Conservation (phyloP, 768 basidiomycete genomes). For the Phylloporus scabripes region DNA sequence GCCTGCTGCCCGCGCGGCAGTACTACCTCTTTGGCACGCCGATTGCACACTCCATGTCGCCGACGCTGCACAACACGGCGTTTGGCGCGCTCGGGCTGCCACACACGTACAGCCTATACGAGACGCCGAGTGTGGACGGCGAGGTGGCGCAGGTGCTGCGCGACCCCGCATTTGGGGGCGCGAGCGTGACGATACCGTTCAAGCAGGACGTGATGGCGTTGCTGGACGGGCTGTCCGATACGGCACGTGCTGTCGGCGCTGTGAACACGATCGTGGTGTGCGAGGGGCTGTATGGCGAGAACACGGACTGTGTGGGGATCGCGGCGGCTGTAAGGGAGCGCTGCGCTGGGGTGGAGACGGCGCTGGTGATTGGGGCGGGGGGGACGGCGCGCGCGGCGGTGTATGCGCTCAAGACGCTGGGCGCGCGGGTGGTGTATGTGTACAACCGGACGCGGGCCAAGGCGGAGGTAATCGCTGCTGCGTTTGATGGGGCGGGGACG, state of each 20-base stretch:
- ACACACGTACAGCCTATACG: slow-evolving; percentile 72
- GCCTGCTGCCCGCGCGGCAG: slow-evolving; percentile 62
- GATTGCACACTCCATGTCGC: slow-evolving; percentile 86
- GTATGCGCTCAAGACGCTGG: slow-evolving; percentile 73
- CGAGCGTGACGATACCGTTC: slow-evolving; percentile 94
- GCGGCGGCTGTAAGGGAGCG: slow-evolving; percentile 45
- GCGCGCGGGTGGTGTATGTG: slow-evolving; percentile 68
- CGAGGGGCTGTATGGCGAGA: slow-evolving; percentile 74
- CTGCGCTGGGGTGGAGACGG: slow-evolving; percentile 40
- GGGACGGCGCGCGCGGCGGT: slow-evolving; percentile 94
- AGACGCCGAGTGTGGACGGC: slow-evolving; percentile 62
- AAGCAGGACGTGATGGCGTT: slow-evolving; percentile 87
- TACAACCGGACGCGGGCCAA: slow-evolving; percentile 80
- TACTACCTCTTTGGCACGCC: slow-evolving; percentile 91
- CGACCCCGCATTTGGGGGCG: slow-evolving; percentile 81
- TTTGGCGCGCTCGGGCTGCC: slow-evolving; percentile 81
- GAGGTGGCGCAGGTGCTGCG: slow-evolving; percentile 59
- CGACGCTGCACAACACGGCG: slow-evolving; percentile 87
- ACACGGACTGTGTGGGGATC: slow-evolving; percentile 95
- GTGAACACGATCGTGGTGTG: slow-evolving; percentile 81
- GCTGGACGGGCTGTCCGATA: slow-evolving; percentile 72
- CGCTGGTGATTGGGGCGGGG: slow-evolving; percentile 89
- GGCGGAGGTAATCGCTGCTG: slow-evolving; percentile 60
- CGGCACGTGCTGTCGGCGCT: slow-evolving; percentile 84
- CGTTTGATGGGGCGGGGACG: slow-evolving; percentile 47